Conservation (phyloP, 306 rosid species). For the Acacia melanoxylon region DNA sequence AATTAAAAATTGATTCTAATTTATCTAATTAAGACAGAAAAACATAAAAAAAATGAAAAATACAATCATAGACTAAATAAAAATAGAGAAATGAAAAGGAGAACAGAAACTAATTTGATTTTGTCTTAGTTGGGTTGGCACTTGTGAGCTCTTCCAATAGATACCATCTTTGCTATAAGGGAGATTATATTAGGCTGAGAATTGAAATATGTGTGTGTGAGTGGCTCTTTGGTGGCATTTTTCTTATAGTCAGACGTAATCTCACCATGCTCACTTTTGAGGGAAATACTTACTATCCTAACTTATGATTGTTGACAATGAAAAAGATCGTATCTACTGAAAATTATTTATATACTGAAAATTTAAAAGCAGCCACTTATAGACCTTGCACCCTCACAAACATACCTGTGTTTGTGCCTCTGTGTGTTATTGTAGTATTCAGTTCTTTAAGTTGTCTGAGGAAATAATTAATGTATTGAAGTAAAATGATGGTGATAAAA, state of each 20-base stretch:
- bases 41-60: background rate
- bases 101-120: background rate
- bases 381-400: background rate
- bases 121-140: background rate
- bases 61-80: too few species aligned
- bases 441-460: too few species aligned
- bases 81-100: too few species aligned
- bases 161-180: background rate
- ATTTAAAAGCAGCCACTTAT: background rate
- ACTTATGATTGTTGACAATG: background rate
- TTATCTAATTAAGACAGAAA: background rate
- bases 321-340: background rate
- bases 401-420: too few species aligned
- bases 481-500: too few species aligned
- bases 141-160: background rate
- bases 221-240: background rate
- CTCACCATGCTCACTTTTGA: background rate
- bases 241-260: background rate
- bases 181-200: background rate
- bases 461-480: too few species aligned
- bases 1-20: background rate
- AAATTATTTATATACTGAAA: background rate
- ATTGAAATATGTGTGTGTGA: background rate
- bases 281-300: background rate
- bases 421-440: too few species aligned